Base-by-base conservation (phyloP, 1,284 basidiomycete genomes). In the Cutaneotrichosporon cavernicola region DNA sequence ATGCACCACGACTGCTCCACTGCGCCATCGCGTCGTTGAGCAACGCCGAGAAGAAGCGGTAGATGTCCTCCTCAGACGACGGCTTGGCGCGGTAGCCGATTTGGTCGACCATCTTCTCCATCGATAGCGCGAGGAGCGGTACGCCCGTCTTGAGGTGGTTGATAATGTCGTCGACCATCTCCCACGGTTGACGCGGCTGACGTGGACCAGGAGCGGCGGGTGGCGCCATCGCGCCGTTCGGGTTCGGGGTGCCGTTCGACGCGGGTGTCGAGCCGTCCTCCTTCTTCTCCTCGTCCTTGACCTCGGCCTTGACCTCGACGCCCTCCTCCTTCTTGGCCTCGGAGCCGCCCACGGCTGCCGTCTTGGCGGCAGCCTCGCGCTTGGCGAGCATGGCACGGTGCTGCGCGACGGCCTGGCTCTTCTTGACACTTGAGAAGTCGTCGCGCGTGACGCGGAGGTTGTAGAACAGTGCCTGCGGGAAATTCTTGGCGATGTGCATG, bases 51-150 rank as follows among this genome's bases (percentile, higher is more conserved):
- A 95, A 88, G 70, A 95, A 87, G 18, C 97, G 88, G 81, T 98
- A 98, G 21, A 94, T 89, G 72, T 99, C 96, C 79, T 99, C 97
- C 70, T 99, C 97, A 2, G 88, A 86, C 8, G 87, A 86, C 1
- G 91, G 87, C 80, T 98, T 98, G 84, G 98, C 97, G 53, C 95
- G 88, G 68, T 89, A 87, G 50, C 88, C 86, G 70, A 99, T 90
- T 80, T 99, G 96, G 73, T 99, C 97, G 22, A 97, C 91, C 85
- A 99, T 91, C 56, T 94, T 97, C 81, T 99, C 97, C 85, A 99
- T 86, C 61, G 92, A 97, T 36, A 98, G 84, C 31, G 96, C 92
- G 26, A 99, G 85, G 18, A 99, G 85, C 0, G 97, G 97, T 84
- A 97, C 97, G 1, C 92, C 90, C 0, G 96, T 98, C 83, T 99